Evolutionary conservation across 495 filamentous ascomycete genomes (phyloP).

Genomic region (Penicillium samsonianum): DNA sequence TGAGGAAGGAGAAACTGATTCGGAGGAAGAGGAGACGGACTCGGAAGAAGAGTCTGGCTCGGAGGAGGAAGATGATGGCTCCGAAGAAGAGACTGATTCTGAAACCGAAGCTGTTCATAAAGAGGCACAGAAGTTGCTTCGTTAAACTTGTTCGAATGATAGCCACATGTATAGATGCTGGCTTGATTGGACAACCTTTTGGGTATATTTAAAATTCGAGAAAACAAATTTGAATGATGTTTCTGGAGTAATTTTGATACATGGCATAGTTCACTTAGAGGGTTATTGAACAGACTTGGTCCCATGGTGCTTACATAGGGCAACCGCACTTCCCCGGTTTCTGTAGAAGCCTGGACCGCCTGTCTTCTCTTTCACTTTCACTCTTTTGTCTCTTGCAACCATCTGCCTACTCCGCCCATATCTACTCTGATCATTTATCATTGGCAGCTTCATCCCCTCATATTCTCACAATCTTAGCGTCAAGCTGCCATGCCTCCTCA

Average conservation of each 20-base stretch:
- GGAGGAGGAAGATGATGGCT: conserved; percentile 51
- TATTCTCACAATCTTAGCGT: no score
- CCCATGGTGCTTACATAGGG: neutral
- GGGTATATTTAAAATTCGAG: conserved; percentile 1
- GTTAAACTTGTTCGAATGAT: neutral
- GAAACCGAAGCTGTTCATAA: conserved; percentile 33
- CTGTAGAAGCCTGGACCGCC: neutral
- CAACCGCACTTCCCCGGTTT: neutral
- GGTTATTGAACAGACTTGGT: neutral
- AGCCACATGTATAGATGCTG: conserved; percentile 8
- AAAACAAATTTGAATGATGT: neutral
- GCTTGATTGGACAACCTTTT: neutral
- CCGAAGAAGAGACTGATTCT: conserved; percentile 43
- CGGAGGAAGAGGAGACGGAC: conserved; percentile 50
- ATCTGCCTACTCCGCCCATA: no score
- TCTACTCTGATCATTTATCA: no score
- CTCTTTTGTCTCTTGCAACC: neutral
- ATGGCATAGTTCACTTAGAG: no score
- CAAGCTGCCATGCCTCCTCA: no score
- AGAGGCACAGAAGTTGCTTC: conserved; percentile 29
- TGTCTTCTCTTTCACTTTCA: neutral
- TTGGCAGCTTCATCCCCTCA: no score
- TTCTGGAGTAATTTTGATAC: neutral
- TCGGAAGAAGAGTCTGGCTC: conserved; percentile 43
- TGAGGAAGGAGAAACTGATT: conserved; percentile 50